Conservation (phyloP, 2,329 filamentous ascomycete genomes). For the Penicillium sp. region DNA sequence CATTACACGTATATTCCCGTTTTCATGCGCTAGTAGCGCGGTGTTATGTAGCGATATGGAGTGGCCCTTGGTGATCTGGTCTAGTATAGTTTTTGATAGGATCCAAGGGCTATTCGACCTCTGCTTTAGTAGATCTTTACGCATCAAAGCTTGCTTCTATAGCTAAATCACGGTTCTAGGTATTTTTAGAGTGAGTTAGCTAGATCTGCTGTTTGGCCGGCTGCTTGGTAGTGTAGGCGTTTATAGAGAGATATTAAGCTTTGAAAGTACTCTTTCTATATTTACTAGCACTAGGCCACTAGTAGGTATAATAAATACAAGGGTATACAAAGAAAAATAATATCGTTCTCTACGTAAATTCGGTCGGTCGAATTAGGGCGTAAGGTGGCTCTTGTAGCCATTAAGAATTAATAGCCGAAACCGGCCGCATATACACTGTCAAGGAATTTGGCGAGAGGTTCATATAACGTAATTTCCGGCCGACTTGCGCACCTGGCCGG, state of each 20-base stretch:
- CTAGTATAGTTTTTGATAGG: not conserved
- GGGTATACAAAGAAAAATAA: too few species aligned
- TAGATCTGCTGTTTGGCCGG: not conserved
- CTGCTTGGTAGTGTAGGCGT: not conserved
- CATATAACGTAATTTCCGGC: too few species aligned
- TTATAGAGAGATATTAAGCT: conserved; percentile 1
- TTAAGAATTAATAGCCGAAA: too few species aligned
- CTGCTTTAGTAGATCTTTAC: not conserved
- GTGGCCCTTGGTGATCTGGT: conserved; percentile 2
- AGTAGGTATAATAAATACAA: too few species aligned
- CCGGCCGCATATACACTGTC: too few species aligned
- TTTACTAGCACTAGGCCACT: conserved; percentile 4
- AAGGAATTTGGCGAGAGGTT: too few species aligned
- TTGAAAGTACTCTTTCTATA: not conserved
- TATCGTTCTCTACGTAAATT: too few species aligned
- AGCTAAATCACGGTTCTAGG: too few species aligned
- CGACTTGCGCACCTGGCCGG: too few species aligned
- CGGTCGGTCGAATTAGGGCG: too few species aligned
- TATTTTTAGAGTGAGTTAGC: not conserved
- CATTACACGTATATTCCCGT: not conserved
- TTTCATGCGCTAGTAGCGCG: not conserved
- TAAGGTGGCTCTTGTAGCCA: too few species aligned
- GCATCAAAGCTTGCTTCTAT: conserved; percentile 3
- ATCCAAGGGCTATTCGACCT: not conserved
- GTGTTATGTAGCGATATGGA: not conserved